Percentiles rank a stretch among this genome's conserved stretches.
These are phyloP conservation scores for Nicotiana knightiana DNA, from an alignment of 257 asterid species.

Conservation along the genomic window DNA sequence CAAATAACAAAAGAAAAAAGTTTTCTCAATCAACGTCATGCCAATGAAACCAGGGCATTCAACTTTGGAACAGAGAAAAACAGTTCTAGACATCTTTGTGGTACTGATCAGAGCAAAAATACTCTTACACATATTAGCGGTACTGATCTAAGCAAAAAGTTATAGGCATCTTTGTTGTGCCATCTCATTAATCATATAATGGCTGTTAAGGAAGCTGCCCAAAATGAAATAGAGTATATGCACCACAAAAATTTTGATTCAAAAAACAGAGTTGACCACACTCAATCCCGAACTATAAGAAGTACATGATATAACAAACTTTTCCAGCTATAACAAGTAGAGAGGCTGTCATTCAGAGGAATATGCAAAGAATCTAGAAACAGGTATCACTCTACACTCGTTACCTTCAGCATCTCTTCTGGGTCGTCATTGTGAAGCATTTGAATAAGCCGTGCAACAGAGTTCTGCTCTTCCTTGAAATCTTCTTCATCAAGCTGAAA, in stretches of 20 bases:
- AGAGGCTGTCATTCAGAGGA: neutral
- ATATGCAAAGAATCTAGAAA: slow-evolving; percentile 1
- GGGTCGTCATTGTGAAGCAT: slow-evolving; percentile 83
- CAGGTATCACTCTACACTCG: neutral
- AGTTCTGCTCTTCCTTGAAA: slow-evolving; percentile 90
- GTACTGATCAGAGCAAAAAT: neutral
- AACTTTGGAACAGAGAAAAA: neutral
- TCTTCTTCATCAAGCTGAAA: slow-evolving; percentile 88
- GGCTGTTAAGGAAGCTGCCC: neutral
- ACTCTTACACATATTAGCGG: neutral
- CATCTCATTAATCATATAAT: neutral
- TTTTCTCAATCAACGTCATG: neutral
- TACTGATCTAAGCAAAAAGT: neutral
- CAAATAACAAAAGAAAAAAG: neutral
- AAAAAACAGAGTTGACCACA: neutral
- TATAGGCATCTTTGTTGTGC: neutral
- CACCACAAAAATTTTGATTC: neutral
- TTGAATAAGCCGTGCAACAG: slow-evolving; percentile 84
- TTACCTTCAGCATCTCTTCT: slow-evolving; percentile 92
- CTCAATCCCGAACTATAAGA: neutral
- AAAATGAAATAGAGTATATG: neutral
- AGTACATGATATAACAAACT: neutral
- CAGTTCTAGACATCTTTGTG: neutral
- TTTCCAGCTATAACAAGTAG: neutral
- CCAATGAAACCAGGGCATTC: neutral